Percentiles rank a stretch among this genome's conserved stretches.
phyloP scores from a whole-genome alignment of 352 stramenopile genomes.

The Phytophthora pseudosyringae region DNA sequence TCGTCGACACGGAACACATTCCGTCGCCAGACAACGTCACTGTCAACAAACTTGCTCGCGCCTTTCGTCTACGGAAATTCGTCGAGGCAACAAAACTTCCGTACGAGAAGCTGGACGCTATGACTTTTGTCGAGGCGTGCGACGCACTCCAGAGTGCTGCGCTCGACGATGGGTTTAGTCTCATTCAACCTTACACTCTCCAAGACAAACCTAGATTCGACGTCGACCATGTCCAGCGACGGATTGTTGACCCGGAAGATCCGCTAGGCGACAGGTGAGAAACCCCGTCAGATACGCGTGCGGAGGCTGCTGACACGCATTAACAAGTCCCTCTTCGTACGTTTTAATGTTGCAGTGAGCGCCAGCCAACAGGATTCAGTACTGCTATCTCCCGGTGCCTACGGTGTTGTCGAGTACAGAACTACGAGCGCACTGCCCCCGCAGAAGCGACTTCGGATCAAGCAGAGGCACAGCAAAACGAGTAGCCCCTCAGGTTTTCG shows the following conservation, averaged over 20 bases:
- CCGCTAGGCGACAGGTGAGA: slow-evolving; percentile 17
- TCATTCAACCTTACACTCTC: slow-evolving; percentile 49
- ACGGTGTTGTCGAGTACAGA: no score
- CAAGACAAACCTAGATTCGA: slow-evolving; percentile 40
- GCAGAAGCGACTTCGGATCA: no score
- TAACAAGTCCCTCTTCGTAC: no score
- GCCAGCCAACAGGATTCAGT: no score
- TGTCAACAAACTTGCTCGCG: slow-evolving; percentile 45
- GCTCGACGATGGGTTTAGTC: slow-evolving; percentile 30
- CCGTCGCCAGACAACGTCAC: slow-evolving; percentile 45
- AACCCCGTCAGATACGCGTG: no score
- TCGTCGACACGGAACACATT: slow-evolving; percentile 53
- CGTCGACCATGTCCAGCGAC: slow-evolving; percentile 41
- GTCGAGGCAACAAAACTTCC: slow-evolving; percentile 48
- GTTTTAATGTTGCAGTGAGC: no score
- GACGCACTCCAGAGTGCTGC: slow-evolving; percentile 32
- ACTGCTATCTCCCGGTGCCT: no score
- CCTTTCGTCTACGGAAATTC: slow-evolving; percentile 64
- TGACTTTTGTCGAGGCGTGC: slow-evolving; percentile 40
- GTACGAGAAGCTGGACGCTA: slow-evolving; percentile 44
- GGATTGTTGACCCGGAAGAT: slow-evolving; percentile 54
- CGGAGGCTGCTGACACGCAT: no score
- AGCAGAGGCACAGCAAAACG: no score
- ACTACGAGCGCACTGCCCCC: no score
- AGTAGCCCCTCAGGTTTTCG: no score